Evolutionary conservation across 1,284 basidiomycete genomes (phyloP).

Genomic region (Papiliotrema nemorosa): DNA sequence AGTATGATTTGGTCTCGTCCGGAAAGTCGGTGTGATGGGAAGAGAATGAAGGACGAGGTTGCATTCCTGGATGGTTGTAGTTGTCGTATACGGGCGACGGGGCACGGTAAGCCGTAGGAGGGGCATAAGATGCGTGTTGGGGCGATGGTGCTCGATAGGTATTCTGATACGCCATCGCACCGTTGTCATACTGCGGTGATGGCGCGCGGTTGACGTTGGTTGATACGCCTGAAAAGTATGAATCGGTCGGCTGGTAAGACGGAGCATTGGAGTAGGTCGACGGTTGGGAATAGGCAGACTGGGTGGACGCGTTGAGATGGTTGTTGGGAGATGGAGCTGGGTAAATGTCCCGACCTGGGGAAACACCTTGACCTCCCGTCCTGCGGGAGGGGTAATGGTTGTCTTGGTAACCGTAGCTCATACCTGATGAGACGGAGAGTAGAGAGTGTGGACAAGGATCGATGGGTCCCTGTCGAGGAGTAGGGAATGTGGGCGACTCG

Average conservation of each 20-base stretch:
- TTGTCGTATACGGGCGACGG: conserved; percentile 5
- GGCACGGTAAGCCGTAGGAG: background rate
- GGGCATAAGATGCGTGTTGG: background rate
- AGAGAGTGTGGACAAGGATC: too few species aligned
- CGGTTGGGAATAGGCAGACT: conserved; percentile 8
- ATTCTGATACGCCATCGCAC: background rate
- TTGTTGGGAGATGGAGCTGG: background rate
- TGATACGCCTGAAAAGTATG: conserved; percentile 14
- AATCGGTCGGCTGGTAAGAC: conserved; percentile 5
- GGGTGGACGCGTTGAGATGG: background rate
- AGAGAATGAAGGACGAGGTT: conserved; percentile 24
- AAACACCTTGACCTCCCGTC: background rate
- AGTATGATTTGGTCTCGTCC: conserved; percentile 38
- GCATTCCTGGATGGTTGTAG: conserved; percentile 5
- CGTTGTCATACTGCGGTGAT: conserved; percentile 9
- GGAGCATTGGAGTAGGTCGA: conserved; percentile 9
- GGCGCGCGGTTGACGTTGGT: conserved; percentile 14
- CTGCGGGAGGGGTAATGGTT: conserved; percentile 1
- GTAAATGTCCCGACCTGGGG: background rate
- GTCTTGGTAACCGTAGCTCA: conserved; percentile 9
- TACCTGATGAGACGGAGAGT: background rate
- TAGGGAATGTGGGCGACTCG: too few species aligned
- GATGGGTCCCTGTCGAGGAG: too few species aligned
- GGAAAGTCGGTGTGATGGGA: conserved; percentile 27
- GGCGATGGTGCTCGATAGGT: background rate